Evolutionary conservation across 1,284 basidiomycete species (phyloP).

Genomic region (Pterulicium gracile): DNA sequence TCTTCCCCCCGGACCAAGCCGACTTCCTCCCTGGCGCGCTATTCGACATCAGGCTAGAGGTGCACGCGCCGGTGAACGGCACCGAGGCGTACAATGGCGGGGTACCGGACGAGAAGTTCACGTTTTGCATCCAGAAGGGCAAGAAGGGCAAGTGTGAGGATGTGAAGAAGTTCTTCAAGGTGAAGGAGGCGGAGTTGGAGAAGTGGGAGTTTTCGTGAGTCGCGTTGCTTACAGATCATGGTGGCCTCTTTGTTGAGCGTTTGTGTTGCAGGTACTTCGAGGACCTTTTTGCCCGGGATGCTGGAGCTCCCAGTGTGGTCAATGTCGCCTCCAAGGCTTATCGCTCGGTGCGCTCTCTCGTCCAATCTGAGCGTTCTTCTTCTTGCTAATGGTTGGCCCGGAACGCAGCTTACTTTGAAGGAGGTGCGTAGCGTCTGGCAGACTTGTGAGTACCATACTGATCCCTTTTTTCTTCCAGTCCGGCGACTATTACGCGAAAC

Average conservation of each 20-base stretch:
- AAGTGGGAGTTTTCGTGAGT: conserved; percentile 28
- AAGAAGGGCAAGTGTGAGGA: conserved; percentile 18
- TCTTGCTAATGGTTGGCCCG: conserved; percentile 17
- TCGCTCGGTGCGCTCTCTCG: conserved; percentile 21
- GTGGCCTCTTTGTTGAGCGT: conserved; percentile 2
- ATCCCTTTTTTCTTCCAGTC: not conserved
- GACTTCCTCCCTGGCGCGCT: conserved; percentile 29
- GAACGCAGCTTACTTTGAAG: conserved; percentile 7
- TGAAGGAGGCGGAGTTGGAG: conserved; percentile 23
- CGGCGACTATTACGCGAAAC: conserved; percentile 18
- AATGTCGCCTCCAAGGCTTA: conserved; percentile 32
- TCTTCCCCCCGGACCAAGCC: conserved; percentile 31
- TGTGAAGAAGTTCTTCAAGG: conserved; percentile 23
- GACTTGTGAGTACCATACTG: not conserved
- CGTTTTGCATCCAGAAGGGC: conserved; percentile 24
- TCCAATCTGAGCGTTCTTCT: not conserved
- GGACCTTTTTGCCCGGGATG: conserved; percentile 29
- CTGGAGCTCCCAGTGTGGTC: conserved; percentile 19
- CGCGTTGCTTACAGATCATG: no score
- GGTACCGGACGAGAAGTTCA: conserved; percentile 25
- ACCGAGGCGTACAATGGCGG: conserved; percentile 23
- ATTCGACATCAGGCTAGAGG: conserved; percentile 29
- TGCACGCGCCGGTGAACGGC: conserved; percentile 30
- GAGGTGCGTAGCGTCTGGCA: not conserved
- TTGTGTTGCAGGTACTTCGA: conserved; percentile 23